Percentiles rank a stretch among this genome's conserved stretches.
Conservation (phyloP, 2,329 filamentous ascomycete species). For the Alternaria sp. region DNA sequence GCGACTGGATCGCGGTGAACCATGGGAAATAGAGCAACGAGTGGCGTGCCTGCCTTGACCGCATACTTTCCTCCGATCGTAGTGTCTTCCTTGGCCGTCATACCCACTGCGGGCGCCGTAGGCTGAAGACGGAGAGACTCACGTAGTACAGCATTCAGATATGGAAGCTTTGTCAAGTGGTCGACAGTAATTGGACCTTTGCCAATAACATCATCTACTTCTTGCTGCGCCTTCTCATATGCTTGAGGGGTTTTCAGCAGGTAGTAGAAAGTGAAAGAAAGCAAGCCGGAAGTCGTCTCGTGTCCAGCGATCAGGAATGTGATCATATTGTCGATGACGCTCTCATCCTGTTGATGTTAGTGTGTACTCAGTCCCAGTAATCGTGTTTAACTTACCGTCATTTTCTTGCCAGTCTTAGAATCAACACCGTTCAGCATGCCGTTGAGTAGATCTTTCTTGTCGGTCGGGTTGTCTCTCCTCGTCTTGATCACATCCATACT, state of each 20-base stretch:
- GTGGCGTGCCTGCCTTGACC: conserved; percentile 44
- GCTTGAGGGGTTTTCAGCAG: conserved; percentile 61
- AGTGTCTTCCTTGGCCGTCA: conserved; percentile 45
- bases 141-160: conserved; percentile 63
- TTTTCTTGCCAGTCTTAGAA: conserved; percentile 65
- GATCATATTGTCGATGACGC: conserved; percentile 73
- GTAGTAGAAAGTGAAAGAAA: conserved; percentile 59
- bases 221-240: conserved; percentile 60
- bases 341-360: conserved; percentile 54
- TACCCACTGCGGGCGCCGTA: conserved; percentile 61
- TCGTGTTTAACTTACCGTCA: conserved; percentile 47
- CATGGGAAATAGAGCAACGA: conserved; percentile 44
- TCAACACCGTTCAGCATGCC: conserved; percentile 68
- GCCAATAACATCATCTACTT: conserved; percentile 63
- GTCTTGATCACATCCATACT: conserved; percentile 65
- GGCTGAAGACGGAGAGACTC: conserved; percentile 65
- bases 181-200: conserved; percentile 55
- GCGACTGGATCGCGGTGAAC: conserved; percentile 54
- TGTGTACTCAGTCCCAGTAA: no score
- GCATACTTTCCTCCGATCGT: conserved; percentile 50
- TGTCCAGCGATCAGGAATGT: conserved; percentile 65
- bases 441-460: conserved; percentile 68
- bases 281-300: conserved; percentile 50
- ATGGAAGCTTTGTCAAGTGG: conserved; percentile 62
- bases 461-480: conserved; percentile 62